These are phyloP conservation scores for Lasiosphaeria ovina DNA, from an alignment of 495 filamentous ascomycete species.

Conservation along the genomic window DNA sequence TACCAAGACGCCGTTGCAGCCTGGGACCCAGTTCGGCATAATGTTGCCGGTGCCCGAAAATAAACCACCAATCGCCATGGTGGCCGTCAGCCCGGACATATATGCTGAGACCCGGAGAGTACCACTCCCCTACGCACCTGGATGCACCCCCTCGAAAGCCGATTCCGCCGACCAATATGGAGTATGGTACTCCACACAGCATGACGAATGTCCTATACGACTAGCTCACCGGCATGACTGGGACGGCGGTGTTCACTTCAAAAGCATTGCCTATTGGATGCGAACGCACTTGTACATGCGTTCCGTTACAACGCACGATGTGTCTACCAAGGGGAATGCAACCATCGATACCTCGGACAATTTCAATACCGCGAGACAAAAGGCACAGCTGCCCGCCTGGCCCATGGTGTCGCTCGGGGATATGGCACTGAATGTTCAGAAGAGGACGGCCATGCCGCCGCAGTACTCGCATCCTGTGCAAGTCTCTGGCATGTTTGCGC, in stretches of 20 bases:
- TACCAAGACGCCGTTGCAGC: not conserved
- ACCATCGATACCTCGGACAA: too few species aligned
- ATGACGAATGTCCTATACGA: constrained; percentile 1
- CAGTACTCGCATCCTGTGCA: too few species aligned
- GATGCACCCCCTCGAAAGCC: not conserved
- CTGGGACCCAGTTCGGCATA: not conserved
- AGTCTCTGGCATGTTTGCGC: too few species aligned
- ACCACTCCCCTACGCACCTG: constrained; percentile 1
- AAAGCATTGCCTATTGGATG: not conserved
- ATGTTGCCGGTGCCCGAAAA: too few species aligned
- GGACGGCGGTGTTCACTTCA: not conserved
- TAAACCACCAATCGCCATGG: too few species aligned
- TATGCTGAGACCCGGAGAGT: not conserved
- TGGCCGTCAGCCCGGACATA: not conserved
- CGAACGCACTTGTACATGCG: not conserved
- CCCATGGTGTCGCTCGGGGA: too few species aligned
- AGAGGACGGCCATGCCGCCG: too few species aligned
- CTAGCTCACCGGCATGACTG: not conserved
- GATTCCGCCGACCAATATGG: not conserved
- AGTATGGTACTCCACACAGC: not conserved
- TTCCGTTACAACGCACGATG: not conserved
- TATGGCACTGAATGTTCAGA: too few species aligned
- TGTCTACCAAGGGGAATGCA: too few species aligned
- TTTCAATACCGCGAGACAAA: too few species aligned
- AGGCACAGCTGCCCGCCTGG: too few species aligned